Evolutionary conservation across 768 basidiomycete genomes (phyloP).

Genomic region (Lactifluus piperatus): DNA sequence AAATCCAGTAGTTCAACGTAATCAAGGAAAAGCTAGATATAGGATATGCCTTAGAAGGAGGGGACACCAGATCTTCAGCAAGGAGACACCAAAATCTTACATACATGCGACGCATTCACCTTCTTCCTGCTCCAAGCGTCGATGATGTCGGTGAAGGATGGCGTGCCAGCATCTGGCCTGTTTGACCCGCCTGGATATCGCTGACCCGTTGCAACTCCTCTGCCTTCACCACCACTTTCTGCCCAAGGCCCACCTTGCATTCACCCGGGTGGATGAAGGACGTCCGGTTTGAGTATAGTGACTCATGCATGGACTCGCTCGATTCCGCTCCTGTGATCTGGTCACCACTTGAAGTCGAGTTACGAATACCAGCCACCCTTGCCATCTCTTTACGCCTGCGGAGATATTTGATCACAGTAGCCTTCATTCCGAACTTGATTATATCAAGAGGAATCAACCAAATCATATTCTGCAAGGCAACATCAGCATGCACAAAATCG

Average conservation of each 20-base stretch:
- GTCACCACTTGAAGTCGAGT: slow-evolving; percentile 45
- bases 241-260: too few species aligned
- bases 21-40: neutral
- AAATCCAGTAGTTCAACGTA: neutral
- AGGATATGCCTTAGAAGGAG: neutral
- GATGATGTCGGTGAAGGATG: slow-evolving; percentile 51
- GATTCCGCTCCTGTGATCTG: slow-evolving; percentile 83
- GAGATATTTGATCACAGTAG: too few species aligned
- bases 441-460: slow-evolving; percentile 96
- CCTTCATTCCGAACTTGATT: slow-evolving; percentile 96
- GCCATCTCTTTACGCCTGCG: too few species aligned
- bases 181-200: slow-evolving; percentile 73
- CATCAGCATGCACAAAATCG: neutral
- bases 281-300: too few species aligned
- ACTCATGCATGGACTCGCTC: slow-evolving; percentile 83
- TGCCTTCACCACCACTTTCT: slow-evolving; percentile 71
- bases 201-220: slow-evolving; percentile 82
- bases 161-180: slow-evolving; percentile 67
- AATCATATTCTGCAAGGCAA: slow-evolving; percentile 64
- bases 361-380: slow-evolving; percentile 25
- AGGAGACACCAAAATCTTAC: slow-evolving; percentile 7
- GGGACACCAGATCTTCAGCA: slow-evolving; percentile 1
- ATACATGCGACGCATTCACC: too few species aligned
- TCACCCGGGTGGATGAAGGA: slow-evolving; percentile 85
- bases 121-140: slow-evolving; percentile 18